Evolutionary conservation across 495 filamentous ascomycete genomes (phyloP), one percentile per base, ranked within the genome.

Genomic region (Daldinia childiae): DNA sequence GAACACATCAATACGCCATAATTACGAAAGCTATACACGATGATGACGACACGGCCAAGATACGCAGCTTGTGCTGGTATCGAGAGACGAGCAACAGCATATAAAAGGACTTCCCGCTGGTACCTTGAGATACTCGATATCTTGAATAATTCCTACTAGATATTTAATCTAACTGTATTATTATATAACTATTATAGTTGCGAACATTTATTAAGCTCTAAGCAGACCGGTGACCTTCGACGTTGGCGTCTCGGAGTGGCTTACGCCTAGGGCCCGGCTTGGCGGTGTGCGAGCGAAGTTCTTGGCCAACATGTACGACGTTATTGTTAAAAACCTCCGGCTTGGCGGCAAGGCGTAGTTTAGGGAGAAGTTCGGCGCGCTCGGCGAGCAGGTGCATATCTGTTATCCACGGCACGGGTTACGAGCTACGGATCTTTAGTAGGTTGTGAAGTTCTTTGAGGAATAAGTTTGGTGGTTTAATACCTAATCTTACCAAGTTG

Each of bases 291-390:
- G 87, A 74, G 82, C 89, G 41, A 89, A 84, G 82, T 86, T 91
- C 80, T 77, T 93, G 65, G 84, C 85, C 65, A 87, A 85, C 74
- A 87, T 87, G 4, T 91, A 92, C 76, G 86, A 91, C 62, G 81
- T 88, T 9, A 84, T 91, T 32, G 89, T 87, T 7, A 89, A 84
- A 68, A 87, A 89, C 68, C 86, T 92, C 72, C 87, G 89, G 67
- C 79, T 92, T 39, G 87, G 88, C 27, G 85, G 87, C 43, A 92
- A 93, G 84, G 88, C 85, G 45, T 88, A 90, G 76, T 92, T 92
- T 79, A 80, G 89, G 41, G 87, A 90, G 77, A 91, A 92, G 82
- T 81, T 92, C 72, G 90, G 90, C 39, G 89, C 86, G 6, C 68
- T 80, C 63, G 89, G 91, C 61, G 89, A 91, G 64, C 84, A 87